These are phyloP conservation scores for Emmonsia crescens DNA, from an alignment of 2,329 filamentous ascomycete species.

Conservation along the genomic window DNA sequence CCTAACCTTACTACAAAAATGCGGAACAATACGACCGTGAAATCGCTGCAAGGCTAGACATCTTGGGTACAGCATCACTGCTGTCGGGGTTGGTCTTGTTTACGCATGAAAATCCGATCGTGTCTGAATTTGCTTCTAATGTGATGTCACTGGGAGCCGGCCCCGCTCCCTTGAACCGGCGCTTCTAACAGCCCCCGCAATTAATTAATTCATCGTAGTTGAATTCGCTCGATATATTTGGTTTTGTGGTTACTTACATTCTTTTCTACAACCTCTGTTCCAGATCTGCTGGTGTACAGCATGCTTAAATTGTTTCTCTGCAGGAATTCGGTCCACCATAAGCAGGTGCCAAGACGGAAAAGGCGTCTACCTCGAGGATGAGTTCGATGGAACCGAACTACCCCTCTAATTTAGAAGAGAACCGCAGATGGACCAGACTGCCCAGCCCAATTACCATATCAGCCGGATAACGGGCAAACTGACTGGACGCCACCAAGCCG, in stretches of 20 bases:
- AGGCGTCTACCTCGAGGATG: not conserved
- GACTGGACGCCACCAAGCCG: not conserved
- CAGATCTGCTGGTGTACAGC: not conserved
- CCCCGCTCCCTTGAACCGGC: too few relatives aligned
- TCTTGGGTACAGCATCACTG: not conserved
- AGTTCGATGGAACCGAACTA: not conserved
- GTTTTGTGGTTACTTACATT: not conserved
- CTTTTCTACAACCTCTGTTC: not conserved
- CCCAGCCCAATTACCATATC: not conserved
- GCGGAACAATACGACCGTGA: not conserved
- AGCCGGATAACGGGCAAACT: not conserved
- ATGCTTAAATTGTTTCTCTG: not conserved
- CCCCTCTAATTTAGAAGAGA: not conserved
- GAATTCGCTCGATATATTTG: not conserved
- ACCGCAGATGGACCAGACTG: not conserved
- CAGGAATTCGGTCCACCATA: not conserved
- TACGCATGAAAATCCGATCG: not conserved
- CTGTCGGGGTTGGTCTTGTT: not conserved
- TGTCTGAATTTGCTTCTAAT: not conserved
- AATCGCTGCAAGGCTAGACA: not conserved
- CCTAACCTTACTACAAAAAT: not conserved
- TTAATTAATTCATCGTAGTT: not conserved
- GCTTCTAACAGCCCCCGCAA: not conserved
- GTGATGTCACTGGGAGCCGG: not conserved
- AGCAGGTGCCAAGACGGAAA: not conserved